phyloP scores from a whole-genome alignment of 2,329 filamentous ascomycete species.

The Fusarium verticillioides region DNA sequence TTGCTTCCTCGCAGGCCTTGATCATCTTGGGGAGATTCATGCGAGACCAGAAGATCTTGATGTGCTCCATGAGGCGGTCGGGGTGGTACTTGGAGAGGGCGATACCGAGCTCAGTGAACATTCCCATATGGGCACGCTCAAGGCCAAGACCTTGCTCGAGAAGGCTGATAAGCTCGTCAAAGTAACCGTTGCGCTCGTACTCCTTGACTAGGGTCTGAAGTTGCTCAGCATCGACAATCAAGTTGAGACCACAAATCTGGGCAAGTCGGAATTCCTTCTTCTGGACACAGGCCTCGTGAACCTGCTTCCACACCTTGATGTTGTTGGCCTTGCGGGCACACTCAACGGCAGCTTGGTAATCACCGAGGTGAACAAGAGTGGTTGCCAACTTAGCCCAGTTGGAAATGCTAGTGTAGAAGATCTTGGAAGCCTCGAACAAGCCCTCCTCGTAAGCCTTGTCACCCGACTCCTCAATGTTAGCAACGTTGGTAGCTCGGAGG shows the following conservation, averaged over 20 bases:
- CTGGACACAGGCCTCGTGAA: constrained; percentile 92
- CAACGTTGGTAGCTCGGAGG: constrained; percentile 90
- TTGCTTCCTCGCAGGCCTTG: constrained; percentile 89
- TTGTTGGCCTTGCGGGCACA: constrained; percentile 98
- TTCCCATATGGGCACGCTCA: constrained; percentile 93
- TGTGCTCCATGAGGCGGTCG: constrained; percentile 96
- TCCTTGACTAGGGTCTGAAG: constrained; percentile 92
- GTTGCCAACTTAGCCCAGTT: constrained; percentile 99
- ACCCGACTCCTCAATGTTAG: constrained; percentile 94
- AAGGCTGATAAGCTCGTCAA: constrained; percentile 94
- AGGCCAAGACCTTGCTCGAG: constrained; percentile 95
- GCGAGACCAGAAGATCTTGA: constrained; percentile 97
- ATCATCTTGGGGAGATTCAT: constrained; percentile 99
- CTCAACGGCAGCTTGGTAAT: constrained; percentile 97
- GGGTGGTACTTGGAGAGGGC: constrained; percentile 95
- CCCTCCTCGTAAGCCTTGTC: constrained; percentile 98
- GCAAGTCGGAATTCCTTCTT: constrained; percentile 99
- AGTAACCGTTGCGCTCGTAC: constrained; percentile 97
- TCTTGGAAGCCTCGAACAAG: constrained; percentile 95
- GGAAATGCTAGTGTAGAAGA: constrained; percentile 97
- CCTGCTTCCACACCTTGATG: constrained; percentile 99
- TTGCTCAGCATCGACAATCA: constrained; percentile 98
- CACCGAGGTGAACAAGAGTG: constrained; percentile 94
- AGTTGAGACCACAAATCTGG: constrained; percentile 97
- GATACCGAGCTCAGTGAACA: constrained; percentile 95